Base-by-base conservation (phyloP, 2,329 filamentous ascomycete genomes). In the Phaeosphaeriaceae sp. region DNA sequence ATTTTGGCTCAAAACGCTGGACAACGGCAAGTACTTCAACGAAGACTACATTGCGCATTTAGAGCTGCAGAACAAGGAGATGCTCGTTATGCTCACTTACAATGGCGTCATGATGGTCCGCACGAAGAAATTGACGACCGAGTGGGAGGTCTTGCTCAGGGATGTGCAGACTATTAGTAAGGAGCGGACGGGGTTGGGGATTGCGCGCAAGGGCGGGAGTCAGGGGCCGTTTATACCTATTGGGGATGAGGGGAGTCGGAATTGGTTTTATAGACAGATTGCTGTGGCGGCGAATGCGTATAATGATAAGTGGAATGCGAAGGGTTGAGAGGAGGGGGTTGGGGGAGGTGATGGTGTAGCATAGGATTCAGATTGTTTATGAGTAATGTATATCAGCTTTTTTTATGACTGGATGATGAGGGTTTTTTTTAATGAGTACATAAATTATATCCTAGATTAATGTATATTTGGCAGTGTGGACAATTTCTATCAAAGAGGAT, bases 1-100 rank as follows among this genome's bases (percentile, higher is more conserved):
- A 73, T 97, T 91, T 79, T 99, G 94, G 95, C 86, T 99, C 58
- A 99, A 99, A 81, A 96, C 96, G 50, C 86, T 96, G 9, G 94
- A 99, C 75, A 94, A 97, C 58, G 94, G 94, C 54, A 94, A 92
- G 73, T 97, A 93, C 80, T 99, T 99, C 83, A 88, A 96, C 76
- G 94, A 99, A 74, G 84, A 91, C 70, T 99, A 99, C 77, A 94
- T 99, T 72, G 95, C 92, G 4, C 95, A 99, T 70, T 81, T 99
- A 4, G 93, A 99, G 74, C 83, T 99, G 20, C 89, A 91, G 9
- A 86, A 87, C 52, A 90, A 94, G 71, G 92, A 95, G 70, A 90
- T 97, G 84, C 83, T 99, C 52, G 97, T 80, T 51, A 76, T 81
- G 72, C 66, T 80, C 40, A 81, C 77, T 15, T 81, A 79, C 58